A percentile compares a stretch with the other conserved stretches of the same genome.
Evolutionary conservation across 1,284 basidiomycete species (phyloP).

Genomic region (Cutaneotrichosporon dermatis): DNA sequence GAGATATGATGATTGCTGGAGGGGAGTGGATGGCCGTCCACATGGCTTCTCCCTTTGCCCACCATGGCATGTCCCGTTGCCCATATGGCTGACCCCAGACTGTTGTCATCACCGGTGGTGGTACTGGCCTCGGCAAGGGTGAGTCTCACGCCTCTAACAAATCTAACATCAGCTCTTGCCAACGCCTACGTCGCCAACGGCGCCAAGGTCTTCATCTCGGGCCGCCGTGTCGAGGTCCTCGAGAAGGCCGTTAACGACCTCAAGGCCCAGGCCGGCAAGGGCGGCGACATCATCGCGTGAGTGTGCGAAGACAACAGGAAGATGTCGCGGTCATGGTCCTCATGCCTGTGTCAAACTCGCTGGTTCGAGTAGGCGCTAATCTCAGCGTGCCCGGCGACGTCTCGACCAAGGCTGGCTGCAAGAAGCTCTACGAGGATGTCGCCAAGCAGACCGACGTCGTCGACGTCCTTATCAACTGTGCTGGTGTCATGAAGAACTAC

Average conservation of each 20-base stretch:
- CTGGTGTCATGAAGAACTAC: conserved; percentile 35
- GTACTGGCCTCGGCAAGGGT: conserved; percentile 38
- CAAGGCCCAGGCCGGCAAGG: conserved; percentile 15
- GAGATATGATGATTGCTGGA: too few relatives aligned
- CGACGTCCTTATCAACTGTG: conserved; percentile 45
- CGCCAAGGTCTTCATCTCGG: conserved; percentile 48
- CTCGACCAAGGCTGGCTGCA: conserved; percentile 36
- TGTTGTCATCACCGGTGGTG: conserved; percentile 36
- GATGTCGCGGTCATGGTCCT: too few relatives aligned
- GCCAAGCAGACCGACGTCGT: conserved; percentile 28
- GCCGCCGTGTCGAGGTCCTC: conserved; percentile 42
- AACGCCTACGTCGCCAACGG: conserved; percentile 45
- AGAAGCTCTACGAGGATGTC: conserved; percentile 35
- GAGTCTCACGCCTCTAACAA: neutral
- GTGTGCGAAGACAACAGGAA: neutral
- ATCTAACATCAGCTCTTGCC: conserved; percentile 30
- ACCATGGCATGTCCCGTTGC: too few relatives aligned
- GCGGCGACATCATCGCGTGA: conserved; percentile 19
- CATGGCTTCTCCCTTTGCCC: too few relatives aligned
- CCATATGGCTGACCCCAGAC: conserved; percentile 1
- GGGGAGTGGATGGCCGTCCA: too few relatives aligned
- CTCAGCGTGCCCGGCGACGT: conserved; percentile 45
- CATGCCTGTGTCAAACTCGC: too few relatives aligned
- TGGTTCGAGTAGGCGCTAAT: neutral
- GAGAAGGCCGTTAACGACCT: conserved; percentile 41